Evolutionary conservation across 441 rosid genomes (phyloP), one percentile per base, ranked within the genome.

Genomic region (Eutrema salsugineum): DNA sequence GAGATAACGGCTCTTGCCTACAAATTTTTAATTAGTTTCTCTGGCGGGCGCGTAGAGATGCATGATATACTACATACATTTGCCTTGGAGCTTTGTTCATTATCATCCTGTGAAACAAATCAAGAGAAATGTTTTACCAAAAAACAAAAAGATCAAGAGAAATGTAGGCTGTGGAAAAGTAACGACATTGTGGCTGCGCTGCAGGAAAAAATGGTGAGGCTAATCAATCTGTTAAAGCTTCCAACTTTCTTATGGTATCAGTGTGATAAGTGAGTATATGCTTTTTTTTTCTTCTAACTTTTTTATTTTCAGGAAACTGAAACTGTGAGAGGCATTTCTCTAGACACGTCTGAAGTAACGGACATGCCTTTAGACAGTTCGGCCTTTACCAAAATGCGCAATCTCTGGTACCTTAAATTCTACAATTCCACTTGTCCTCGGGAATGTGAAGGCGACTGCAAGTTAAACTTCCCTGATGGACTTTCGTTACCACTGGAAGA

Each of bases 1-100:
- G 67, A 39, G 33, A 40, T 61, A 39, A 70, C 32, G 1, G 15
- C 16, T 39, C 66, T 65, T 24, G 14, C 11, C 2, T 4, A 49
- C 47, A 65, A 65, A 33, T 65, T 50, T 8, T 38, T 65, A 1
- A 49, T 65, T 5, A 65, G 59, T n/a, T n/a, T 65, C 35, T 36
- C 70, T 36, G 70, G 48, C 0, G 70, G 70, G 4, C 8, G 59
- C 4, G 16, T 65, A 35, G 70, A 65, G 70, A 66, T 66, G 70
- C 39, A 51, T 66, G 70, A 65, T 49, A 24, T 65, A 50, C 27
- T 65, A 6, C 68, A 63, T 63, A 32, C 68, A 14, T 63, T 63
- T 6, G 68, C 68, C 20, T 11, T 63, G 68, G 56, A 63, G 33
- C 32, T 33, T 12, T 63, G 56, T 47, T 47, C 68, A 33, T 6